phyloP scores from a whole-genome alignment of 1,284 basidiomycete genomes.

The Mycosarcoma maydis region DNA sequence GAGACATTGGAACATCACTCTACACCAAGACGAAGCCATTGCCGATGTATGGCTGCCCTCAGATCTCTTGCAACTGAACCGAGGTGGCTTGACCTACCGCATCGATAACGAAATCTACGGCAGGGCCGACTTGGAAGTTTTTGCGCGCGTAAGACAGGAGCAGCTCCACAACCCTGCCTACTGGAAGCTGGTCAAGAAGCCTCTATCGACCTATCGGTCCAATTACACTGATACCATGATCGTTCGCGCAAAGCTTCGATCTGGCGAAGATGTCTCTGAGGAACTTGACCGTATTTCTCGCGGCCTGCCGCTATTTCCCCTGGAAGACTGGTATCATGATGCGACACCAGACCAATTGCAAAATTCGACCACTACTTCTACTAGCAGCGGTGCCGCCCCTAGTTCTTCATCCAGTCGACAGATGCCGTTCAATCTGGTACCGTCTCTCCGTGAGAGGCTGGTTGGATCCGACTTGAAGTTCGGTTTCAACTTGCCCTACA shows the following conservation, averaged over 20 bases:
- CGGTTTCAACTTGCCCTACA: conserved; percentile 18
- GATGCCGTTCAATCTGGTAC: conserved; percentile 15
- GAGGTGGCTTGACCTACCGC: conserved; percentile 1
- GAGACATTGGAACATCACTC: conserved; percentile 32
- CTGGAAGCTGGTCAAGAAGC: conserved; percentile 22
- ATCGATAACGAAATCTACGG: conserved; percentile 20
- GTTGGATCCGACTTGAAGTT: conserved; percentile 14
- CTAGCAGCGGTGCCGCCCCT: neutral
- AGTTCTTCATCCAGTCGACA: conserved; percentile 3
- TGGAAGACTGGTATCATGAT: conserved; percentile 5
- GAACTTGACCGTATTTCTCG: conserved; percentile 31
- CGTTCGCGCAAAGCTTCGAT: conserved; percentile 16
- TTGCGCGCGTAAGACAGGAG: conserved; percentile 10
- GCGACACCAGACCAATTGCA: neutral
- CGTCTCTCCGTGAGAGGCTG: conserved; percentile 23
- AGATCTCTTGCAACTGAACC: conserved; percentile 3
- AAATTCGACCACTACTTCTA: conserved; percentile 1
- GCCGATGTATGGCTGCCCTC: conserved; percentile 30
- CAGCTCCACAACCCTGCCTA: conserved; percentile 23
- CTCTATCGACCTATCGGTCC: conserved; percentile 13
- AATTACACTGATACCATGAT: conserved; percentile 26
- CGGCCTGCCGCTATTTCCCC: conserved; percentile 23
- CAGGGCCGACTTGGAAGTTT: conserved; percentile 24
- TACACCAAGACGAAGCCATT: conserved; percentile 15
- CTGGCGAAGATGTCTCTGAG: conserved; percentile 21